phyloP scores from a whole-genome alignment of 1,139 yeast species.

The Ogataea hybrid region DNA sequence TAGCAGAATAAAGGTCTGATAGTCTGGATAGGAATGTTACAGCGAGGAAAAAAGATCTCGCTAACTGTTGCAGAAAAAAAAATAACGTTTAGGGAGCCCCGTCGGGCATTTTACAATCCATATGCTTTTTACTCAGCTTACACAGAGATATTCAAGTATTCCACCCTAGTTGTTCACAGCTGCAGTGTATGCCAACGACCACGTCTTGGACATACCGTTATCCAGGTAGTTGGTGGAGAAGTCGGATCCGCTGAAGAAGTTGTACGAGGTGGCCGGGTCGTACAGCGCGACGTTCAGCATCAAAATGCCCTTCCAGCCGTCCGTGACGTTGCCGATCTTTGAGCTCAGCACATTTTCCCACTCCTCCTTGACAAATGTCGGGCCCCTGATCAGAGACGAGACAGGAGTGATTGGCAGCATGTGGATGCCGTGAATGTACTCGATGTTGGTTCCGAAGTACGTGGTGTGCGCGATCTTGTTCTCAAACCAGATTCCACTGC shows the following conservation, averaged over 20 bases:
- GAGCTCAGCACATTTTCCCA: constrained; percentile 54
- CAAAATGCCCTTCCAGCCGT: constrained; percentile 85
- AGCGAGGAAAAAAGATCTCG: constrained; percentile 5
- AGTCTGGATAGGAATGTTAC: constrained; percentile 2
- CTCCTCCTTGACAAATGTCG: constrained; percentile 70
- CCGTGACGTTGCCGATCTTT: constrained; percentile 49
- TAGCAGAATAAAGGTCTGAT: neutral
- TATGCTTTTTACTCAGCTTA: neutral
- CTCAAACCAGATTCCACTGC: constrained; percentile 71
- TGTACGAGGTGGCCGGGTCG: constrained; percentile 64
- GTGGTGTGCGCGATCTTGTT: constrained; percentile 88
- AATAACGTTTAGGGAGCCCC: constrained; percentile 13
- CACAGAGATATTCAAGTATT: neutral
- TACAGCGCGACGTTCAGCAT: constrained; percentile 71
- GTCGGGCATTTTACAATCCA: neutral
- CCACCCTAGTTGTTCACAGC: constrained; percentile 28
- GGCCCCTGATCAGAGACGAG: constrained; percentile 68
- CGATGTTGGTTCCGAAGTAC: constrained; percentile 67
- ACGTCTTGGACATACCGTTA: constrained; percentile 57
- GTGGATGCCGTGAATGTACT: constrained; percentile 90
- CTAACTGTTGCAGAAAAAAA: constrained; percentile 25
- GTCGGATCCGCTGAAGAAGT: constrained; percentile 47
- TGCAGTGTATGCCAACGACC: constrained; percentile 55
- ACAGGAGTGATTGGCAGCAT: constrained; percentile 87
- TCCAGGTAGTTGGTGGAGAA: constrained; percentile 45